Evolutionary conservation across 2,329 filamentous ascomycete genomes (phyloP).

Genomic region (Graphiopsis chlorocephala): DNA sequence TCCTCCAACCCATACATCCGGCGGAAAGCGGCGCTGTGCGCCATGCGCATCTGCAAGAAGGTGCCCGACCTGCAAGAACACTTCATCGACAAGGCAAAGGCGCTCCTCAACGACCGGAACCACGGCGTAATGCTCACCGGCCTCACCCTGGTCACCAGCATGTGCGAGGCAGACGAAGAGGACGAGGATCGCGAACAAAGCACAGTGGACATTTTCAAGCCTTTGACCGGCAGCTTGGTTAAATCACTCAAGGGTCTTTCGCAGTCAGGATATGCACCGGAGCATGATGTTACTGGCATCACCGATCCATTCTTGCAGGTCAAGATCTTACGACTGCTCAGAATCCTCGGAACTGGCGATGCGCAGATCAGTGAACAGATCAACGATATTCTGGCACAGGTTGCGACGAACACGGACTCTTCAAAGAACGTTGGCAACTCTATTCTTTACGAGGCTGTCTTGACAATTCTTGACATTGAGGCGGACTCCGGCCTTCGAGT

Average conservation of each 20-base stretch:
- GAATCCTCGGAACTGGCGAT: constrained; percentile 84
- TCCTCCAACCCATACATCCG: constrained; percentile 98
- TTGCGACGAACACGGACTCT: constrained; percentile 96
- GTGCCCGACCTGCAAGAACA: constrained; percentile 96
- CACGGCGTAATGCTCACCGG: constrained; percentile 93
- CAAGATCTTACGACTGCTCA: constrained; percentile 84
- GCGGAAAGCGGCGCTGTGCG: constrained; percentile 94
- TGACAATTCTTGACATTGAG: constrained; percentile 96
- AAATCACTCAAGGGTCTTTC: constrained; percentile 89
- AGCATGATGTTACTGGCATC: constrained; percentile 97
- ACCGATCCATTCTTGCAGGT: constrained; percentile 97
- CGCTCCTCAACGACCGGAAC: constrained; percentile 86
- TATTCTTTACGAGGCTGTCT: constrained; percentile 93
- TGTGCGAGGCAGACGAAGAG: constrained; percentile 92
- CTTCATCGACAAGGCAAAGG: constrained; percentile 89
- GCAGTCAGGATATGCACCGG: constrained; percentile 92
- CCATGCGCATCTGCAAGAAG: constrained; percentile 97
- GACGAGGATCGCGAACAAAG: constrained; percentile 77
- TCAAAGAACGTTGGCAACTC: constrained; percentile 99
- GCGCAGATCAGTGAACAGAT: constrained; percentile 89
- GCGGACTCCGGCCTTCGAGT: constrained; percentile 93
- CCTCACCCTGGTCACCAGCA: constrained; percentile 81
- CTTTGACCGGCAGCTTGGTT: constrained; percentile 79
- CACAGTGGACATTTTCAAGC: constrained; percentile 85
- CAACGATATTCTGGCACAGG: constrained; percentile 89